Percentiles rank a stretch among this genome's conserved stretches.
phyloP scores from a whole-genome alignment of 768 basidiomycete species.

The Mrakia frigida region DNA sequence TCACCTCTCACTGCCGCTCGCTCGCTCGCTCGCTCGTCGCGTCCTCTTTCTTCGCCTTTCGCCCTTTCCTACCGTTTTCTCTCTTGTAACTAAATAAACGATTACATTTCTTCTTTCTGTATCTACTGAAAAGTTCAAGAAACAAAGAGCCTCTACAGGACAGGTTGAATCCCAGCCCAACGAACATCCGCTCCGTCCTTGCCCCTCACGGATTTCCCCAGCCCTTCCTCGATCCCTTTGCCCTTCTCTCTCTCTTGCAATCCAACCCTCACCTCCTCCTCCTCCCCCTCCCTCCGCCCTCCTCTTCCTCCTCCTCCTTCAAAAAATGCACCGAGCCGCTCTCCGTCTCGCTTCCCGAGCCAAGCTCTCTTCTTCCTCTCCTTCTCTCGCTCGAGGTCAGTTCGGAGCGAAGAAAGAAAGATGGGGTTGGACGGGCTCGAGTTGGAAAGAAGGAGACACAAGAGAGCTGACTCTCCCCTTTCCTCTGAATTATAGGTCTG shows the following conservation, averaged over 20 bases:
- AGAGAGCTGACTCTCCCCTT: not conserved
- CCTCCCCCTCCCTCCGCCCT: not conserved
- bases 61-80: not conserved
- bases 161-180: too few species aligned
- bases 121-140: too few species aligned
- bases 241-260: not conserved
- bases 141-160: too few species aligned
- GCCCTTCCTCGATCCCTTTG: not conserved
- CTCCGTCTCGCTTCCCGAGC: conserved; percentile 19
- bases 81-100: not conserved
- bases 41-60: not conserved
- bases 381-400: conserved; percentile 26
- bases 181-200: not conserved
- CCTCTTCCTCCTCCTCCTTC: not conserved
- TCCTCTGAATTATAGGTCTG: conserved; percentile 53
- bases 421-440: too few species aligned
- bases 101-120: too few species aligned
- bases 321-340: conserved; percentile 29
- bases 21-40: too few species aligned
- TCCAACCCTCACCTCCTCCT: not conserved
- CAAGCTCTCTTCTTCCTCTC: not conserved
- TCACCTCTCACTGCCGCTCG: too few species aligned
- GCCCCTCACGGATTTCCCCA: not conserved
- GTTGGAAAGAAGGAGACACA: too few species aligned
- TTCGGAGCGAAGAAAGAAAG: not conserved